Evolutionary conservation across 1,284 basidiomycete genomes (phyloP).

Genomic region (Puccinia coronata): DNA sequence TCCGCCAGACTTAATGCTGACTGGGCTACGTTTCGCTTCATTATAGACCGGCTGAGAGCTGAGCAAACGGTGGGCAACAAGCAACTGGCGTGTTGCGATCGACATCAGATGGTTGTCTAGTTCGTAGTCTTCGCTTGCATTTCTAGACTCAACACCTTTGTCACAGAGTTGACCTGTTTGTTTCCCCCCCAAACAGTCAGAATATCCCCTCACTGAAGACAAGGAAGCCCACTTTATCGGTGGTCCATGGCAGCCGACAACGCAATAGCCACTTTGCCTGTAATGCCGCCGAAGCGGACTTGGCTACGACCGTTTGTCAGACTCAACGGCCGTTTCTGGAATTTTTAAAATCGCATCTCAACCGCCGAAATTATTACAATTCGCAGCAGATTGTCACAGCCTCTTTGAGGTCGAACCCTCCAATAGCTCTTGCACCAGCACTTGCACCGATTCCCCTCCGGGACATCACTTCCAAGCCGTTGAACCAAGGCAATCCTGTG

Average conservation of each 20-base stretch:
- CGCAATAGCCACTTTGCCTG: conserved; percentile 26
- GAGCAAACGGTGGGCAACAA: conserved; percentile 40
- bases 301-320: neutral
- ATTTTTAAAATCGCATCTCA: conserved; percentile 11
- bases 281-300: conserved; percentile 6
- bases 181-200: neutral
- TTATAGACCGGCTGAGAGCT: conserved; percentile 37
- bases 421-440: neutral
- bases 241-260: conserved; percentile 46
- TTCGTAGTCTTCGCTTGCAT: neutral
- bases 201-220: neutral
- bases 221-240: neutral
- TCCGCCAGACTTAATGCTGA: neutral
- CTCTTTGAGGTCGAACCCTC: neutral
- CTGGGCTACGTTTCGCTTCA: neutral
- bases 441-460: neutral
- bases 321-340: conserved; percentile 21
- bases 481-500: neutral
- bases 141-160: neutral
- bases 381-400: conserved; percentile 7
- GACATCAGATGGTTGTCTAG: conserved; percentile 47
- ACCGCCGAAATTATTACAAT: conserved; percentile 25
- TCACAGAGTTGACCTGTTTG: neutral
- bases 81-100: conserved; percentile 36
- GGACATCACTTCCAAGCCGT: neutral